phyloP scores from a whole-genome alignment of 2,329 filamentous ascomycete species.

The Leptographium procerum region DNA sequence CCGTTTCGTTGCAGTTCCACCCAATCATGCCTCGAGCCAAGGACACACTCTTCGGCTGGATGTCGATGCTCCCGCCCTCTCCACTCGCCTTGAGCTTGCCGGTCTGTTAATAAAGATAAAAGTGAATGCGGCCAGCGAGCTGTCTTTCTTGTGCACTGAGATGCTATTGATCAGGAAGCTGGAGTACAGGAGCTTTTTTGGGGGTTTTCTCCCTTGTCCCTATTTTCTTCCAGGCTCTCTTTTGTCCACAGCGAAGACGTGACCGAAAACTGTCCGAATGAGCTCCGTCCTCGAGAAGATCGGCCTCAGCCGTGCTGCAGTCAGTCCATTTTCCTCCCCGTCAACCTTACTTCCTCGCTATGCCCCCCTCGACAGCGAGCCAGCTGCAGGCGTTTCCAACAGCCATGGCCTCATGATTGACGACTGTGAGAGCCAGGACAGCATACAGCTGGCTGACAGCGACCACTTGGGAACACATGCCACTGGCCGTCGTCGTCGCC shows the following conservation, averaged over 20 bases:
- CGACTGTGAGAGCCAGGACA: slow-evolving; percentile 6
- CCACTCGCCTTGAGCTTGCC: neutral
- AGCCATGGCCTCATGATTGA: neutral
- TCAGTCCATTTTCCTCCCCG: neutral
- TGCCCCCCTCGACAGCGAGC: neutral
- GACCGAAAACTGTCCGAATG: neutral
- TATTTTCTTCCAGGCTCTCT: too few species aligned
- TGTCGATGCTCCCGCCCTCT: neutral
- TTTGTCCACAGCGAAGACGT: too few species aligned
- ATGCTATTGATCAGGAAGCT: neutral
- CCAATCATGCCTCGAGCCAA: neutral
- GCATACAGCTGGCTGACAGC: slow-evolving; percentile 1
- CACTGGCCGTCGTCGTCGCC: neutral
- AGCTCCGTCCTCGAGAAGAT: neutral
- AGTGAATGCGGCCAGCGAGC: too few species aligned
- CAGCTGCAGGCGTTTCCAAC: neutral
- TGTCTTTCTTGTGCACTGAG: neutral
- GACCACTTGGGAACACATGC: neutral
- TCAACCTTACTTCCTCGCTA: neutral
- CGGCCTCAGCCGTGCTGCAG: neutral
- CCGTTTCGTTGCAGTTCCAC: too few species aligned
- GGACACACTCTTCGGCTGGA: neutral
- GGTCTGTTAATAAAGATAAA: too few species aligned
- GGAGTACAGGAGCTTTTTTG: too few species aligned
- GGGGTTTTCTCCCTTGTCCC: neutral